phyloP scores from a whole-genome alignment of 208 protist genomes.

The Acanthamoeba triangularis region DNA sequence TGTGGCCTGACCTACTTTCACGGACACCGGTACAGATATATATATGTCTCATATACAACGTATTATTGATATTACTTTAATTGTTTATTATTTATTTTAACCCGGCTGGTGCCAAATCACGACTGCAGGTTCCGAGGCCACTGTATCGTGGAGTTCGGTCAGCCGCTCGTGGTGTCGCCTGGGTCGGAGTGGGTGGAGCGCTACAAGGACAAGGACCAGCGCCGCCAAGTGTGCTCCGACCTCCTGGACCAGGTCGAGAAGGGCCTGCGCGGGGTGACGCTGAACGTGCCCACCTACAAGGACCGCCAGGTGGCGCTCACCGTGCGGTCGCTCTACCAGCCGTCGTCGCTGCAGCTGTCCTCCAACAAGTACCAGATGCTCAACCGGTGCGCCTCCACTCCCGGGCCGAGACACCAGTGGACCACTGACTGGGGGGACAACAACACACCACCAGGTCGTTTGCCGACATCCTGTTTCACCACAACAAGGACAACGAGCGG shows the following conservation, averaged over 20 bases:
- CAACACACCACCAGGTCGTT: background rate
- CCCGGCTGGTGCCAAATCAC: no score
- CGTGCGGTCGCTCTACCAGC: conserved; percentile 1
- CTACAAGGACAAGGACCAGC: background rate
- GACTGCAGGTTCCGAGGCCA: background rate
- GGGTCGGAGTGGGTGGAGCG: background rate
- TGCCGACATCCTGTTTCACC: conserved; percentile 7
- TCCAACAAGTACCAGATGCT: conserved; percentile 43
- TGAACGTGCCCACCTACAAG: conserved; percentile 49
- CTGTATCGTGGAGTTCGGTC: conserved; percentile 24
- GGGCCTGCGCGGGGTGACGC: conserved; percentile 4
- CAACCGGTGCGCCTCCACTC: background rate
- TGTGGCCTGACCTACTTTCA: conserved; percentile 66
- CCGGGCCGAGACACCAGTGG: no score
- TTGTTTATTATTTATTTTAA: background rate
- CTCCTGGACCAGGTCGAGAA: conserved; percentile 19
- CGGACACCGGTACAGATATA: background rate
- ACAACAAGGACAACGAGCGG: background rate
- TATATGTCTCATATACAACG: no score
- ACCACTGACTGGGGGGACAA: background rate
- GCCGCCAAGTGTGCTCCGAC: conserved; percentile 32
- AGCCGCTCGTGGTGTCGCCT: conserved; percentile 1
- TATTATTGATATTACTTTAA: no score
- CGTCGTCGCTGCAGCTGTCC: background rate
- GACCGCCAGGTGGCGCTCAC: conserved; percentile 4